Evolutionary conservation across 2,329 filamentous ascomycete genomes (phyloP), one percentile per base, ranked within the genome.

Genomic region (Parafenestella ontariensis): DNA sequence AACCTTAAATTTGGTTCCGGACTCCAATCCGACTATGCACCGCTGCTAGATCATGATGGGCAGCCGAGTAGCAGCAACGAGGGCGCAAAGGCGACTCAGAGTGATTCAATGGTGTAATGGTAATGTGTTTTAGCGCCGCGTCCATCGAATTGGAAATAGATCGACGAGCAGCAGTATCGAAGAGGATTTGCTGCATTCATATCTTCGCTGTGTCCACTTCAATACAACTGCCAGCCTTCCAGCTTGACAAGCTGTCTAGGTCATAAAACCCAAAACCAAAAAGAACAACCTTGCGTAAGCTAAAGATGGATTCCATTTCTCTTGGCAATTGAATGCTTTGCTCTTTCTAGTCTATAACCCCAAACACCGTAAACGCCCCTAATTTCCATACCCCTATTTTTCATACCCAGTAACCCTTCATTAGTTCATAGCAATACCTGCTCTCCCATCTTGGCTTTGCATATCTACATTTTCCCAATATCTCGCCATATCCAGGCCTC

Each of bases 321-420:
- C 48, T 49, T 50, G 50, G 59, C 59, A 62, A 62, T 50, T 58
- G 59, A 60, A 62, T 62, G 59, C 59, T 59, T 52, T 50, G 52
- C 51, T 56, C 43, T 43, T 54, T 62, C 59, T 62, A 62, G 46
- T 39, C 52, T 36, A 46, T 56, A 60, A n/a, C 49, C 49, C 47
- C 44, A 56, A 45, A 62, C 54, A 43, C 52, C 52, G 28, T 18
- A 8, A 40, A 55, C 52, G 47, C 47, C 47, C 23, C 20, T 24
- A 37, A n/a, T n/a, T n/a, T n/a, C n/a, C n/a, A n/a, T n/a, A n/a
- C n/a, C n/a, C n/a, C n/a, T n/a, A n/a, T n/a, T 41, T 36, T 43
- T 33, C 44, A 41, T 48, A 39, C 37, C 49, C 29, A 46, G 36
- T 26, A 26, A 37, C 33, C 37, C 18, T 24, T 46, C 18, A 40